phyloP scores from a whole-genome alignment of 768 basidiomycete species.

The Podaxis sp. region DNA sequence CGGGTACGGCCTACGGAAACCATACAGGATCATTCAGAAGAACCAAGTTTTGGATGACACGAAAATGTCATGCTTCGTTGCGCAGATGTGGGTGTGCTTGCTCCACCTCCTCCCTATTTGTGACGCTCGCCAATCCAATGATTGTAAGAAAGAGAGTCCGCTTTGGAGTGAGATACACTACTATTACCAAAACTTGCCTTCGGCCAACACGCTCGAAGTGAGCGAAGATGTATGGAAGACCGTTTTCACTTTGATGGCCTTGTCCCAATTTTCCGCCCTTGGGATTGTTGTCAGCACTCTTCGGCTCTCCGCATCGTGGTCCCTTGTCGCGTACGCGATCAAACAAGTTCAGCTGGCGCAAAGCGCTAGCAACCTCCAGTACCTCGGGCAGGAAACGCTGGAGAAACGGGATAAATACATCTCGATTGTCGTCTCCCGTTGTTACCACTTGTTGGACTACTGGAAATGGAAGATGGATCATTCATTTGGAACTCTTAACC shows the following conservation, averaged over 20 bases:
- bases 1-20: slow-evolving; percentile 10
- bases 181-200: not conserved
- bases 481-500: slow-evolving; percentile 9
- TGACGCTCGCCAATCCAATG: not conserved
- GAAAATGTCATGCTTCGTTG: slow-evolving; percentile 7
- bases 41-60: slow-evolving; percentile 4
- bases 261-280: slow-evolving; percentile 11
- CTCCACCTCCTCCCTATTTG: slow-evolving; percentile 6
- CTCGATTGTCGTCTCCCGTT: slow-evolving; percentile 9
- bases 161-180: slow-evolving; percentile 4
- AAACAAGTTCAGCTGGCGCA: slow-evolving; percentile 9
- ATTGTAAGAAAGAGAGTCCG: not conserved
- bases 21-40: not conserved
- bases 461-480: slow-evolving; percentile 14
- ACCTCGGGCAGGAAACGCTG: not conserved
- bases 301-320: slow-evolving; percentile 11
- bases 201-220: slow-evolving; percentile 4
- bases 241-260: slow-evolving; percentile 9
- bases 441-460: slow-evolving; percentile 10
- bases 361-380: not conserved
- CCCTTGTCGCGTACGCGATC: slow-evolving; percentile 3
- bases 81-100: slow-evolving; percentile 15
- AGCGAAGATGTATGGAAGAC: slow-evolving; percentile 7
- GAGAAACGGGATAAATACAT: slow-evolving; percentile 11
- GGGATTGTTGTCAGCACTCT: not conserved